These are phyloP conservation scores for Babesia divergens DNA, from an alignment of 169 alveolate species.

Conservation along the genomic window DNA sequence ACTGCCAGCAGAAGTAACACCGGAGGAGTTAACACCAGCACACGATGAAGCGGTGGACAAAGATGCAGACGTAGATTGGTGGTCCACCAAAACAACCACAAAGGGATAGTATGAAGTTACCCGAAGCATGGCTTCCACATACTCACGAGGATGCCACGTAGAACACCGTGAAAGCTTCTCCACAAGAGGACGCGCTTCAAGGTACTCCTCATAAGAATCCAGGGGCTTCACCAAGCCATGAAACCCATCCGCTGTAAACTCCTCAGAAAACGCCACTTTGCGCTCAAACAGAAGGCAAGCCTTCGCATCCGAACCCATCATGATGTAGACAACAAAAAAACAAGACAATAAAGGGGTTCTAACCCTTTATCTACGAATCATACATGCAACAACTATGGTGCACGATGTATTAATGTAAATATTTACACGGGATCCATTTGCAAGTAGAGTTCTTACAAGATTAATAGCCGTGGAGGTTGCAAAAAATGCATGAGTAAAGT, in stretches of 20 bases:
- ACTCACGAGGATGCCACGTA: constrained; percentile 15
- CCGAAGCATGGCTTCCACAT: constrained; percentile 38
- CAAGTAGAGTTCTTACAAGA: too few relatives aligned
- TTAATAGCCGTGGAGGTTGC: too few relatives aligned
- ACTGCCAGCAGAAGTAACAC: background rate
- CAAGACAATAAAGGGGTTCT: too few relatives aligned
- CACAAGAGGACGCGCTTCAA: constrained; percentile 45
- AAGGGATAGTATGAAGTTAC: constrained; percentile 49
- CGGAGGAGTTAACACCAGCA: background rate
- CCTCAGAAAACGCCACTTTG: background rate
- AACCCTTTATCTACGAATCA: too few relatives aligned
- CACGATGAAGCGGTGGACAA: background rate
- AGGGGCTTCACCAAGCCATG: constrained; percentile 15
- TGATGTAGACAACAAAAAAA: too few relatives aligned
- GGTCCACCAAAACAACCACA: constrained; percentile 2
- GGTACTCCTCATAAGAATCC: constrained; percentile 58
- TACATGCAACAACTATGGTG: too few relatives aligned
- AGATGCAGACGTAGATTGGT: background rate
- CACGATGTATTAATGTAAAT: too few relatives aligned
- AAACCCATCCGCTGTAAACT: constrained; percentile 12
- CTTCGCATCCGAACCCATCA: too few relatives aligned
- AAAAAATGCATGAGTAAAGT: too few relatives aligned
- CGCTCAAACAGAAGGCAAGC: background rate
- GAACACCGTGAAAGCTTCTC: constrained; percentile 34
- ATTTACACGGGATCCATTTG: too few relatives aligned